A percentile compares a stretch with the other conserved stretches of the same genome.
phyloP scores from a whole-genome alignment of 352 stramenopile genomes.

The Globisporangium acanthophoron region DNA sequence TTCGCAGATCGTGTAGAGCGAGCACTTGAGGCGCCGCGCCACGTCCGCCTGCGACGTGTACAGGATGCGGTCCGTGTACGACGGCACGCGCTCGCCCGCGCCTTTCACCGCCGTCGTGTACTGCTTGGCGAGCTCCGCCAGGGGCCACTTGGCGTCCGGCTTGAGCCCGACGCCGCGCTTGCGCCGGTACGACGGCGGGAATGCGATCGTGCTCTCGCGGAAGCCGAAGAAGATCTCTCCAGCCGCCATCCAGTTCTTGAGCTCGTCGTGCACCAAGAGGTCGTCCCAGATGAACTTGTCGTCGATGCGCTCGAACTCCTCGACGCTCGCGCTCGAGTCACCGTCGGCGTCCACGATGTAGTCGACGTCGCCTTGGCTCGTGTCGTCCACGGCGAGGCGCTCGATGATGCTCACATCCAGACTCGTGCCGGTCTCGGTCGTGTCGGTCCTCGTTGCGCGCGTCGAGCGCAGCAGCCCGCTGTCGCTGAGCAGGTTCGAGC shows the following conservation, averaged over 20 bases:
- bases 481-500: constrained; percentile 14
- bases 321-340: constrained; percentile 12
- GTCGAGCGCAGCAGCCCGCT: constrained; percentile 4
- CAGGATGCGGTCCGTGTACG: constrained; percentile 89
- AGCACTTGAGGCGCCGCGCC: constrained; percentile 51
- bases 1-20: constrained; percentile 70
- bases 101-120: constrained; percentile 57
- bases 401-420: constrained; percentile 37
- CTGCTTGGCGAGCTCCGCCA: constrained; percentile 29
- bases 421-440: constrained; percentile 1
- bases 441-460: constrained; percentile 5
- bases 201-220: constrained; percentile 64
- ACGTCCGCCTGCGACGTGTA: constrained; percentile 75
- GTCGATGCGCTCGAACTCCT: constrained; percentile 24
- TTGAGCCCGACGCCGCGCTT: constrained; percentile 27
- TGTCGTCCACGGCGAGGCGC: constrained; percentile 7
- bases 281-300: constrained; percentile 51
- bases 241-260: constrained; percentile 44
- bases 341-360: constrained; percentile 1
- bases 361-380: background rate
- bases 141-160: constrained; percentile 9
- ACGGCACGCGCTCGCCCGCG: constrained; percentile 69
- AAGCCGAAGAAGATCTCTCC: constrained; percentile 75
- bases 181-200: constrained; percentile 73
- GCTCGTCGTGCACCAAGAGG: constrained; percentile 65